These are phyloP conservation scores for Lasiodiplodia citricola DNA, from an alignment of 2,329 filamentous ascomycete species.

Conservation along the genomic window DNA sequence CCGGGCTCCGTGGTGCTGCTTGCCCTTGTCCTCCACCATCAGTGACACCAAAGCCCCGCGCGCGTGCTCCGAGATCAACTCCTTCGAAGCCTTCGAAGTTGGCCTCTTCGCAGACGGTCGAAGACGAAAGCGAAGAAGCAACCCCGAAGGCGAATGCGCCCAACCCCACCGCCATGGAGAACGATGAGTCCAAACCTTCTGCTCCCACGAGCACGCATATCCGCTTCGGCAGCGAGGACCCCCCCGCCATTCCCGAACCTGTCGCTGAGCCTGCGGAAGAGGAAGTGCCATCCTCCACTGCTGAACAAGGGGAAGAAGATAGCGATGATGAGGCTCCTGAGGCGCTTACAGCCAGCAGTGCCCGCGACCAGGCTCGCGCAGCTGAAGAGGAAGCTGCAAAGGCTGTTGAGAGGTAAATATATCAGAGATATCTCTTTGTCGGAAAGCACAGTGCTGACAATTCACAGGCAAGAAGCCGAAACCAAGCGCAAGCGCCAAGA, in stretches of 20 bases:
- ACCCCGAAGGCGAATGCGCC: slow-evolving; percentile 4
- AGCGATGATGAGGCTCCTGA: slow-evolving; percentile 46
- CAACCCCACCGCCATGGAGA: neutral
- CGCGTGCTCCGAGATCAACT: slow-evolving; percentile 11
- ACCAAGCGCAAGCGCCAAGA: slow-evolving; percentile 37
- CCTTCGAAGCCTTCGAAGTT: slow-evolving; percentile 25
- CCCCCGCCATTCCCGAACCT: slow-evolving; percentile 25
- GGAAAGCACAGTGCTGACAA: neutral
- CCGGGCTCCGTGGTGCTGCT: neutral
- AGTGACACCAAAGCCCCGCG: slow-evolving; percentile 16
- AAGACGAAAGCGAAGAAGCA: slow-evolving; percentile 8
- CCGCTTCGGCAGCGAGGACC: slow-evolving; percentile 45
- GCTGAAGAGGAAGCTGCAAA: slow-evolving; percentile 38
- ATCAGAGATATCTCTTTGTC: neutral
- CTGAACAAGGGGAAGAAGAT: slow-evolving; percentile 33
- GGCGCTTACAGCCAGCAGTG: slow-evolving; percentile 40
- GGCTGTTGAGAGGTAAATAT: slow-evolving; percentile 34
- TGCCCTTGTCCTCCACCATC: slow-evolving; percentile 11
- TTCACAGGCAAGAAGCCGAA: slow-evolving; percentile 34
- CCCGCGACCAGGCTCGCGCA: slow-evolving; percentile 37
- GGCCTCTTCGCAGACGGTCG: slow-evolving; percentile 15
- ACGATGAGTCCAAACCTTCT: neutral
- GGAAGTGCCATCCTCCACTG: slow-evolving; percentile 6
- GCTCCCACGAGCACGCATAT: slow-evolving; percentile 30
- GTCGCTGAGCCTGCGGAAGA: neutral